Evolutionary conservation across 2,329 filamentous ascomycete species (phyloP).

Genomic region (Neobulgaria alba): DNA sequence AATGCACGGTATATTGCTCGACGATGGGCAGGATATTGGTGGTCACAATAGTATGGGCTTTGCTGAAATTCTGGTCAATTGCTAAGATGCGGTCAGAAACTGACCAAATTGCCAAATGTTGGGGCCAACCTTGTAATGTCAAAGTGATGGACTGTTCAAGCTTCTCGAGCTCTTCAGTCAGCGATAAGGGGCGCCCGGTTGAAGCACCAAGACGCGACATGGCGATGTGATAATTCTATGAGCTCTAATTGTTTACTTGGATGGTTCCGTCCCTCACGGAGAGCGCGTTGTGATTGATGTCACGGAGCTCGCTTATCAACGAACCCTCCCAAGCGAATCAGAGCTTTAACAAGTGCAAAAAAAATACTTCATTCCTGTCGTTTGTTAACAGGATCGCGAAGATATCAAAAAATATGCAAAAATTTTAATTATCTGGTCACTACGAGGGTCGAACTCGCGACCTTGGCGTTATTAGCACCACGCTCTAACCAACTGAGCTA

Average conservation of each 20-base stretch:
- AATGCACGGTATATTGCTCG: slow-evolving; percentile 91
- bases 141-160: slow-evolving; percentile 95
- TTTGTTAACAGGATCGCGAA: too few relatives aligned
- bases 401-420: neutral
- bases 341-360: neutral
- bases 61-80: slow-evolving; percentile 98
- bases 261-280: too few relatives aligned
- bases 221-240: too few relatives aligned
- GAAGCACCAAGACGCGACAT: slow-evolving; percentile 30
- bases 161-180: slow-evolving; percentile 93
- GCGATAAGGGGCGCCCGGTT: slow-evolving; percentile 52
- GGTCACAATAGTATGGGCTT: slow-evolving; percentile 91
- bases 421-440: slow-evolving; percentile 1
- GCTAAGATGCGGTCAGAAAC: slow-evolving; percentile 44
- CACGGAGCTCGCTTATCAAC: neutral
- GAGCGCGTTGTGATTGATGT: neutral
- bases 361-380: too few relatives aligned
- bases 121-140: slow-evolving; percentile 69
- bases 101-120: neutral
- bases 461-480: slow-evolving; percentile 8
- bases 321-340: too few relatives aligned
- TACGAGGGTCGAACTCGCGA: slow-evolving; percentile 7
- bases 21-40: slow-evolving; percentile 87
- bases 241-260: too few relatives aligned
- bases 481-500: slow-evolving; percentile 5